These are phyloP conservation scores for Pleurotus cornucopiae DNA, from an alignment of 768 basidiomycete genomes.

Conservation along the genomic window DNA sequence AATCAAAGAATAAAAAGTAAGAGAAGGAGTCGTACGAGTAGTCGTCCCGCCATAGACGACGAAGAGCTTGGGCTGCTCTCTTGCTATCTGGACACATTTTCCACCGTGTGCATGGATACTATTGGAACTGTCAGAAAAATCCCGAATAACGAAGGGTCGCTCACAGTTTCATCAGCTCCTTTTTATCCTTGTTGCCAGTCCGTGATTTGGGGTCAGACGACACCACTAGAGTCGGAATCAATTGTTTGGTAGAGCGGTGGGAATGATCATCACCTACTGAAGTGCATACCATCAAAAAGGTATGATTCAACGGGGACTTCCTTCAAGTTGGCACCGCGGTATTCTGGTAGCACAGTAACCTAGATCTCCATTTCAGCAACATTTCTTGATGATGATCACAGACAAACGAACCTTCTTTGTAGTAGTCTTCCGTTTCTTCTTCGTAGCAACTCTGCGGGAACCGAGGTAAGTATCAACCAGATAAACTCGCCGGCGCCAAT, in stretches of 20 bases:
- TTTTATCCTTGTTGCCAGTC: constrained; percentile 65
- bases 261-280: constrained; percentile 51
- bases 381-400: background rate
- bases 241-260: background rate
- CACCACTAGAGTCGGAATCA: constrained; percentile 47
- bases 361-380: constrained; percentile 18
- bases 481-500: background rate
- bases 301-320: constrained; percentile 56
- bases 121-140: constrained; percentile 1
- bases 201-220: constrained; percentile 70
- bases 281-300: constrained; percentile 72
- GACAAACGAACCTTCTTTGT: constrained; percentile 41
- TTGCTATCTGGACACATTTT: constrained; percentile 55
- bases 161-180: constrained; percentile 63
- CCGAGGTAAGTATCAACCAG: background rate
- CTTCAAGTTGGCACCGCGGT: constrained; percentile 59
- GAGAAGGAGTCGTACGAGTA: constrained; percentile 48
- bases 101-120: constrained; percentile 77
- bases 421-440: constrained; percentile 58
- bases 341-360: constrained; percentile 61
- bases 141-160: constrained; percentile 14
- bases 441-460: constrained; percentile 26
- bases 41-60: constrained; percentile 68
- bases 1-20: background rate
- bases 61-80: constrained; percentile 44